A percentile compares a stretch with the other conserved stretches of the same genome.
These are phyloP conservation scores for Umbilicaria muhlenbergii DNA, from an alignment of 495 filamentous ascomycete species.

Conservation along the genomic window DNA sequence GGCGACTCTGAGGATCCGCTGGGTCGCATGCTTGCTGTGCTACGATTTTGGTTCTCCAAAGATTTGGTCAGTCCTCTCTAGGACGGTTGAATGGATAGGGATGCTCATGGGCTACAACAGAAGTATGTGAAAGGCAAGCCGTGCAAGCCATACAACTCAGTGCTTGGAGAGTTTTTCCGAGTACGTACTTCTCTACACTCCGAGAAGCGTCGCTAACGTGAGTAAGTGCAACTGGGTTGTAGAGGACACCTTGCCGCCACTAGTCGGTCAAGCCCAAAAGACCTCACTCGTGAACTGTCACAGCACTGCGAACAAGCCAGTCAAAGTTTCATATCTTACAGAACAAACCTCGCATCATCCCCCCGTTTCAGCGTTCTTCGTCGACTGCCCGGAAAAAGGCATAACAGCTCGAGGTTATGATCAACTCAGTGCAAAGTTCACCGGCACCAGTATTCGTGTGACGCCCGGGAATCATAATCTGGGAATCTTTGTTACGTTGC, in stretches of 20 bases:
- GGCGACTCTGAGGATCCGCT: conserved; percentile 83
- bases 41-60: conserved; percentile 98
- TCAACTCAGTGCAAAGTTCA: conserved; percentile 94
- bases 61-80: conserved; percentile 46
- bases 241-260: conserved; percentile 42
- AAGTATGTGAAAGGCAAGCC: conserved; percentile 98
- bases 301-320: conserved; percentile 27
- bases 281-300: conserved; percentile 22
- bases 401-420: conserved; percentile 83
- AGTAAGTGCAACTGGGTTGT: conserved; percentile 85
- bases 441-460: conserved; percentile 84
- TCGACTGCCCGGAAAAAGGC: conserved; percentile 84
- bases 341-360: conserved; percentile 99
- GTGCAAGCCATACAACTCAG: conserved; percentile 97
- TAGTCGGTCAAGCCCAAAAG: conserved; percentile 23
- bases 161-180: conserved; percentile 93
- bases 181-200: conserved; percentile 29
- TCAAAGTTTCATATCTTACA: conserved; percentile 81
- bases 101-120: conserved; percentile 19
- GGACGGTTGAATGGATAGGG: background rate
- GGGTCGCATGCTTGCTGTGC: conserved; percentile 81
- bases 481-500: conserved; percentile 84
- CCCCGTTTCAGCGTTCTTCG: conserved; percentile 89
- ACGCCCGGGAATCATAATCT: conserved; percentile 83
- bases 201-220: background rate